Percentiles rank a stretch among this genome's conserved stretches.
Conservation (phyloP, 345 rosid species). For the Carallia brachiata region DNA sequence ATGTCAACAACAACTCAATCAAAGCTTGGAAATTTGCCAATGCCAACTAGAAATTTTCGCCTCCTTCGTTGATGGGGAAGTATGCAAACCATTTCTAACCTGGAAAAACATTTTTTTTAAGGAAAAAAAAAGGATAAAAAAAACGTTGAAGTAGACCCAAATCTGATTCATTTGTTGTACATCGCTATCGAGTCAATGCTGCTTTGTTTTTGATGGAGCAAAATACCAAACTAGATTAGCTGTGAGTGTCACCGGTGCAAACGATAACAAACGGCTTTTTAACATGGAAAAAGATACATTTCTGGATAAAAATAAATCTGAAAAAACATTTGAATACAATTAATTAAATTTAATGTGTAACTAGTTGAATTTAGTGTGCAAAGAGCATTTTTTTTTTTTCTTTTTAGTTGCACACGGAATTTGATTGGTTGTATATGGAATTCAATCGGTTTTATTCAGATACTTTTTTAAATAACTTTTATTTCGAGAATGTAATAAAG, state of each 20-base stretch:
- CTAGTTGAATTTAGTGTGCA: too few species aligned
- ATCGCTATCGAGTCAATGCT: constrained; percentile 17
- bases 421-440: too few species aligned
- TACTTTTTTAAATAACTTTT: too few species aligned
- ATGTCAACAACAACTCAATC: constrained; percentile 13
- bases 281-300: too few species aligned
- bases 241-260: constrained; percentile 16
- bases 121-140: neutral
- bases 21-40: constrained; percentile 20
- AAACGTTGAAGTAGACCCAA: constrained; percentile 8
- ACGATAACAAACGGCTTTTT: constrained; percentile 13
- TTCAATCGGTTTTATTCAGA: too few species aligned
- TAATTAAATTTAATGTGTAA: too few species aligned
- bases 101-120: constrained; percentile 5
- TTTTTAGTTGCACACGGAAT: too few species aligned
- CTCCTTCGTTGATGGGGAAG: constrained; percentile 22
- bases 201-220: neutral
- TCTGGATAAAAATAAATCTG: too few species aligned
- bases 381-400: too few species aligned
- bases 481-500: too few species aligned
- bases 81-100: constrained; percentile 14
- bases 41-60: constrained; percentile 13
- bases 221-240: constrained; percentile 7
- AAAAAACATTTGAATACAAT: too few species aligned
- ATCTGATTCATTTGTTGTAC: constrained; percentile 14